Evolutionary conservation across 768 basidiomycete species (phyloP).

Genomic region (Boletus barrowsii): DNA sequence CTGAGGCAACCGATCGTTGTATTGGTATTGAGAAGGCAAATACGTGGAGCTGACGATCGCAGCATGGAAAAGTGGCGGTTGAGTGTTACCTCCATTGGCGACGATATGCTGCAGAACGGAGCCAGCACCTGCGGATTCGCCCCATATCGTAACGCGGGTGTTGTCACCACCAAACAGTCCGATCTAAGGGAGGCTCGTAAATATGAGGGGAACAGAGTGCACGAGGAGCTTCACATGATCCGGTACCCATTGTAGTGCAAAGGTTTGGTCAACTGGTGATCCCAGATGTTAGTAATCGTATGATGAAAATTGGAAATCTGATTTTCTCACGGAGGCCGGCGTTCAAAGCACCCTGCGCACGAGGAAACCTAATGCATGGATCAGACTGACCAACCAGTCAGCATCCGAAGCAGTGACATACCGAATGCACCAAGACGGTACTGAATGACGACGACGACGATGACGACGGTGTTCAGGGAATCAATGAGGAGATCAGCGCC

Average conservation of each 20-base stretch:
- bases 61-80: conserved; percentile 32
- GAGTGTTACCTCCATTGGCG: conserved; percentile 31
- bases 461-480: conserved; percentile 22
- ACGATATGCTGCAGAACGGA: conserved; percentile 36
- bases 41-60: conserved; percentile 33
- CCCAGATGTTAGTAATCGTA: neutral
- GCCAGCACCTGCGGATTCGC: conserved; percentile 32
- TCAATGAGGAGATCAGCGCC: conserved; percentile 25
- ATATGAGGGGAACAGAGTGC: no score
- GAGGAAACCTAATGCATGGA: conserved; percentile 27
- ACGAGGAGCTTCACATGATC: conserved; percentile 21
- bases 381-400: neutral
- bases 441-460: conserved; percentile 32
- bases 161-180: conserved; percentile 33
- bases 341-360: conserved; percentile 32
- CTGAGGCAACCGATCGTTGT: conserved; percentile 30
- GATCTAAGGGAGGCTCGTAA: conserved; percentile 20
- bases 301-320: neutral
- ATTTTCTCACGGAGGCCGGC: conserved; percentile 31
- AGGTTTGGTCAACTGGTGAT: conserved; percentile 32
- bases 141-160: conserved; percentile 31
- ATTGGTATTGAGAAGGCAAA: conserved; percentile 33
- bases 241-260: conserved; percentile 37
- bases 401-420: neutral
- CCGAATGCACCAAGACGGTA: conserved; percentile 37